phyloP scores from a whole-genome alignment of 768 basidiomycete species.

The Royoungia palumana region DNA sequence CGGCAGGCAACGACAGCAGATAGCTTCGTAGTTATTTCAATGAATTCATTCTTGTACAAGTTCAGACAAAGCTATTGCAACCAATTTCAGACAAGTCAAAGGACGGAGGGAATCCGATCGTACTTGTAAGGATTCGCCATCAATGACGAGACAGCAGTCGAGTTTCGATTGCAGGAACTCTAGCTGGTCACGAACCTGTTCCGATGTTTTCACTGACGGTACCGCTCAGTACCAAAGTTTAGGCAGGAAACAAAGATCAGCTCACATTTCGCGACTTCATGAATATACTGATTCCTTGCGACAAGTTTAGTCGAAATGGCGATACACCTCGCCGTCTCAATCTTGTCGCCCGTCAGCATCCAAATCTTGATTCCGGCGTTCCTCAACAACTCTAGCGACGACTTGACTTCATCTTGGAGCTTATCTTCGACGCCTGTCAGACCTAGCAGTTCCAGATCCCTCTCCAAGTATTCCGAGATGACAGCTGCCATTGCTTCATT shows the following conservation, averaged over 20 bases:
- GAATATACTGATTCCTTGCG: constrained; percentile 94
- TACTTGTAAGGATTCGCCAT: constrained; percentile 94
- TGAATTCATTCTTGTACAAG: constrained; percentile 89
- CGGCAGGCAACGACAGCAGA: constrained; percentile 97
- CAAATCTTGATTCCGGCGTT: constrained; percentile 99
- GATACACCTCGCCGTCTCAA: constrained; percentile 97
- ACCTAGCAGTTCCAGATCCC: constrained; percentile 87
- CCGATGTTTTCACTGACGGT: constrained; percentile 74
- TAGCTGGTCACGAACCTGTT: constrained; percentile 81
- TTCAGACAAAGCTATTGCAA: constrained; percentile 75
- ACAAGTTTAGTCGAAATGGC: constrained; percentile 97
- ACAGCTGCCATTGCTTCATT: constrained; percentile 79
- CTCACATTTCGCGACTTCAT: constrained; percentile 89
- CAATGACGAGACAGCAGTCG: constrained; percentile 97
- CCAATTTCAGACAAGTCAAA: background rate
- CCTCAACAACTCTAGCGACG: constrained; percentile 85
- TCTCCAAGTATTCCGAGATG: constrained; percentile 75
- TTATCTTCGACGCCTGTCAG: constrained; percentile 99
- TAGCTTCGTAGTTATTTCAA: constrained; percentile 93
- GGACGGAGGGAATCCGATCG: constrained; percentile 8
- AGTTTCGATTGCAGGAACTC: constrained; percentile 93
- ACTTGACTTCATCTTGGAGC: constrained; percentile 94
- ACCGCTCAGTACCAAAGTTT: constrained; percentile 1
- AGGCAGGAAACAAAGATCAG: background rate
- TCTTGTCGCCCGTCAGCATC: constrained; percentile 99